Conservation (phyloP, 305 asterid genomes). For the Fraxinus platypoda region DNA sequence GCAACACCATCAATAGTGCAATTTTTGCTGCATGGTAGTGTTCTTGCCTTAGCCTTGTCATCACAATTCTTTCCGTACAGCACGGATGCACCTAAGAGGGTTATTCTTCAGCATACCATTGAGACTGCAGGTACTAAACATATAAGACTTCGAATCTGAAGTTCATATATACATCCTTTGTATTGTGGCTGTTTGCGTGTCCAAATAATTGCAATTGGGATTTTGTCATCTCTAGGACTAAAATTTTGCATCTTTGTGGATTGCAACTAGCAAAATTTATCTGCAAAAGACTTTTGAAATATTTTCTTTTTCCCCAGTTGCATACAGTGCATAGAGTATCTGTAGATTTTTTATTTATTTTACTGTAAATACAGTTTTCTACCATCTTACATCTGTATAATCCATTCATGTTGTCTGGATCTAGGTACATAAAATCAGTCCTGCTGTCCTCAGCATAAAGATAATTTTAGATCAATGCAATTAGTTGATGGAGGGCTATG, state of each 20-base stretch:
- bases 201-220: not conserved
- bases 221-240: not conserved
- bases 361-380: not conserved
- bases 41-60: conserved; percentile 77
- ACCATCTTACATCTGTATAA: not conserved
- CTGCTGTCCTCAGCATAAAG: not conserved
- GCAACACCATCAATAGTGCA: conserved; percentile 59
- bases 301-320: not conserved
- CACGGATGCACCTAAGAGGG: conserved; percentile 92
- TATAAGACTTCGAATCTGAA: not conserved
- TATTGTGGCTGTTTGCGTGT: not conserved
- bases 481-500: not conserved
- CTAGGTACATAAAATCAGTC: not conserved
- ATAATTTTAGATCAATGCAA: not conserved
- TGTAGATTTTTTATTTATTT: not conserved
- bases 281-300: not conserved
- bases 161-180: not conserved
- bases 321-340: not conserved
- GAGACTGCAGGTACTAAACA: conserved; percentile 60
- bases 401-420: not conserved
- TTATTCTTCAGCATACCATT: conserved; percentile 80
- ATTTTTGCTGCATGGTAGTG: conserved; percentile 66
- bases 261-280: not conserved
- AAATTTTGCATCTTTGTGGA: not conserved
- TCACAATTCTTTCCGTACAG: conserved; percentile 96